phyloP scores from a whole-genome alignment of 305 asterid genomes.

The Lippia alba region DNA sequence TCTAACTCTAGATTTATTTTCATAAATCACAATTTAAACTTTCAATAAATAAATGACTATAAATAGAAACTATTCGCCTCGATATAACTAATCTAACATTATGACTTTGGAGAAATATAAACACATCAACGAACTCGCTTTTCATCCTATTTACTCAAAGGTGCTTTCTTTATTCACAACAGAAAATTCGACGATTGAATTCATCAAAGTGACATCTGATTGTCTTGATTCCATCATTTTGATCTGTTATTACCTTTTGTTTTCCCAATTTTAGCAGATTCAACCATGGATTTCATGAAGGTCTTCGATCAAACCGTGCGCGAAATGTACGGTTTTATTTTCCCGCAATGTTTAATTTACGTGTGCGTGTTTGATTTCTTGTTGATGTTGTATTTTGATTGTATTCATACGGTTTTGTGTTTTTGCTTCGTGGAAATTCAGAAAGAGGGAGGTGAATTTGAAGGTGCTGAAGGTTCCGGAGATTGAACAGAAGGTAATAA shows the following conservation, averaged over 20 bases:
- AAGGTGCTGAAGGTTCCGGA: slow-evolving; percentile 98
- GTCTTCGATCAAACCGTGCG: slow-evolving; percentile 92
- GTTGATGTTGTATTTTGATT: slow-evolving; percentile 1
- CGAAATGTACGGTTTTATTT: slow-evolving; percentile 64
- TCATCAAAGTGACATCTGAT: slow-evolving; percentile 24
- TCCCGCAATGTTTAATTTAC: background rate
- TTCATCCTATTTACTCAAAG: slow-evolving; percentile 35
- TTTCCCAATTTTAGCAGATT: slow-evolving; percentile 41
- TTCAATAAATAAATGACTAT: too few species aligned
- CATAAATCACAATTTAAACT: too few species aligned
- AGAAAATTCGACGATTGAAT: slow-evolving; percentile 8
- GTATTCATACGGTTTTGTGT: slow-evolving; percentile 4
- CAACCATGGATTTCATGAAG: slow-evolving; percentile 93
- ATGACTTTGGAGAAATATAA: too few species aligned
- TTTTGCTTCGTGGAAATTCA: slow-evolving; percentile 38
- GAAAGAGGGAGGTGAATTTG: slow-evolving; percentile 99
- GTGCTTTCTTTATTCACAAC: slow-evolving; percentile 18
- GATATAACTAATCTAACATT: too few species aligned
- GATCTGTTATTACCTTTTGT: slow-evolving; percentile 22
- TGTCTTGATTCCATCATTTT: slow-evolving; percentile 25
- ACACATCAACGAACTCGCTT: slow-evolving; percentile 15
- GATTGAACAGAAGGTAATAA: slow-evolving; percentile 92
- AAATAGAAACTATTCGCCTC: too few species aligned
- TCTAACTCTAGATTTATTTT: too few species aligned
- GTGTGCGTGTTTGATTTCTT: background rate